A percentile compares a stretch with the other conserved stretches of the same genome.
phyloP scores from a whole-genome alignment of 106 monocot genomes.

The Platanthera guangdongensis region DNA sequence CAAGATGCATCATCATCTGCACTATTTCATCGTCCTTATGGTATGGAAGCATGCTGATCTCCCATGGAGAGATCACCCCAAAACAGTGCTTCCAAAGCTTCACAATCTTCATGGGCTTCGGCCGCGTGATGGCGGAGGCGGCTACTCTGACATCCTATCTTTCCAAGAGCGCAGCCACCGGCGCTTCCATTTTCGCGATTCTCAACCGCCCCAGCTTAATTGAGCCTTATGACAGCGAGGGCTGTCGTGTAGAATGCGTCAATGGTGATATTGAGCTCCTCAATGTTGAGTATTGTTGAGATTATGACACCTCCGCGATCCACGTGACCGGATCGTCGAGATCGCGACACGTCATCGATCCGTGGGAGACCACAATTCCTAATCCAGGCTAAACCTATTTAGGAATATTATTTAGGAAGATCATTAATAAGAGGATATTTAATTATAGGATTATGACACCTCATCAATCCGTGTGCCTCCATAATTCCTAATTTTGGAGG shows the following conservation, averaged over 20 bases:
- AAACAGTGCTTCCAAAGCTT: conserved; percentile 7
- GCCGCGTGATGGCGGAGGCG: conserved; percentile 7
- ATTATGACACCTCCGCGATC: too few species aligned
- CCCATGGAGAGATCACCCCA: not conserved
- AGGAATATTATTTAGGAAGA: too few species aligned
- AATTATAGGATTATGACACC: too few species aligned
- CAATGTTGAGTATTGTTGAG: not conserved
- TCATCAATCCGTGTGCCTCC: too few species aligned
- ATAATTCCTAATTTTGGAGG: too few species aligned
- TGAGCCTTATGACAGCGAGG: not conserved
- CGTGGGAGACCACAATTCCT: too few species aligned
- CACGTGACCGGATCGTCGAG: too few species aligned
- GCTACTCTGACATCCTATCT: conserved; percentile 4
- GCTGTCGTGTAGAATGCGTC: not conserved
- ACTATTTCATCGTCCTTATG: not conserved
- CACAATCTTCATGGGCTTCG: not conserved
- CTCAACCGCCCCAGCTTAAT: conserved; percentile 5
- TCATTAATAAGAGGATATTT: too few species aligned
- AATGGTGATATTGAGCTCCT: not conserved
- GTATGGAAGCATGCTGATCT: conserved; percentile 6
- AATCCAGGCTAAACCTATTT: too few species aligned
- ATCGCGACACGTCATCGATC: too few species aligned
- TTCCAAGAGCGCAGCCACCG: not conserved
- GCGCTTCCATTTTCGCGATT: conserved; percentile 2
- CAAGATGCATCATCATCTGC: not conserved